Evolutionary conservation across 2,329 filamentous ascomycete genomes (phyloP).

Genomic region (Ophiostoma sp.): DNA sequence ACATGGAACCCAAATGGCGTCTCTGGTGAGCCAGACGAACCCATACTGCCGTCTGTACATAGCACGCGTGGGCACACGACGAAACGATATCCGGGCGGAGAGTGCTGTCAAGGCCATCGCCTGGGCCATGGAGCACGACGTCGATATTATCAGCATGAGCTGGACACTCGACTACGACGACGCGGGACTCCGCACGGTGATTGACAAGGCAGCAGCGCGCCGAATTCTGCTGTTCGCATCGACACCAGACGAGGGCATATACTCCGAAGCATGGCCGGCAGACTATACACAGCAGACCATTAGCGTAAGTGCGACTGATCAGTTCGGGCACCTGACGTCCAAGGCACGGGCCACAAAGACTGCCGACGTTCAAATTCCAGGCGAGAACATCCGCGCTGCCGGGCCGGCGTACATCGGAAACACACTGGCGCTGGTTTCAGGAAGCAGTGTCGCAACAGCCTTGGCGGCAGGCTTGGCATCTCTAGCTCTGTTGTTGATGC

Average conservation of each 20-base stretch:
- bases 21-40: conserved; percentile 16
- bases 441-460: conserved; percentile 32
- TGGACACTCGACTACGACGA: conserved; percentile 28
- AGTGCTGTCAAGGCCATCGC: conserved; percentile 13
- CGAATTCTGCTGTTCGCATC: conserved; percentile 36
- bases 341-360: conserved; percentile 25
- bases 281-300: conserved; percentile 23
- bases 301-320: conserved; percentile 31
- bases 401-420: conserved; percentile 12
- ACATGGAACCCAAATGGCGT: conserved; percentile 23
- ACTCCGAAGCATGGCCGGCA: conserved; percentile 23
- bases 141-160: conserved; percentile 37
- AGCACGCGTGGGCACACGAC: conserved; percentile 17
- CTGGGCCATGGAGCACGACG: conserved; percentile 24
- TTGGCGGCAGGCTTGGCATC: conserved; percentile 32
- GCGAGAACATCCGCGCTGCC: conserved; percentile 14
- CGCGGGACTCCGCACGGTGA: conserved; percentile 29
- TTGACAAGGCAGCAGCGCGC: conserved; percentile 28
- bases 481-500: conserved; percentile 23
- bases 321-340: conserved; percentile 26
- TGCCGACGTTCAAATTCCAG: conserved; percentile 16
- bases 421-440: conserved; percentile 3
- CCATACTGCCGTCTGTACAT: conserved; percentile 20
- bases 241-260: conserved; percentile 30
- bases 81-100: conserved; percentile 13